phyloP scores from a whole-genome alignment of 2,329 filamentous ascomycete genomes.

The Xylaria sp. region DNA sequence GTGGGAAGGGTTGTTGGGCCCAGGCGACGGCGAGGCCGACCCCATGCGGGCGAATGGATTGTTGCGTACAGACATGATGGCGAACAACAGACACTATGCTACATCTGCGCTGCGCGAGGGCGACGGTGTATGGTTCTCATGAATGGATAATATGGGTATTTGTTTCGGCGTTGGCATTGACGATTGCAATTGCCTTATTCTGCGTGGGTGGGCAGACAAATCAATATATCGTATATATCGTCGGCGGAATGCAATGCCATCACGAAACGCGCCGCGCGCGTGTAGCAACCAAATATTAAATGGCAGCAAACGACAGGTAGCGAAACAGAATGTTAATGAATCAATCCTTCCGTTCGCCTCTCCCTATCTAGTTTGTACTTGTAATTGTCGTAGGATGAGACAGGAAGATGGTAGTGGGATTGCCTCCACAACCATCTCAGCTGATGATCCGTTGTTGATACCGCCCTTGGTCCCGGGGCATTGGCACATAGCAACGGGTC shows the following conservation, averaged over 20 bases:
- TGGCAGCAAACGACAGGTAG: constrained; percentile 5
- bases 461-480: constrained; percentile 1
- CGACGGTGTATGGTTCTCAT: constrained; percentile 31
- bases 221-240: constrained; percentile 15
- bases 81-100: constrained; percentile 65
- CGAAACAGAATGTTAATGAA: not conserved
- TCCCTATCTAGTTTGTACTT: not conserved
- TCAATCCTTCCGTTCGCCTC: not conserved
- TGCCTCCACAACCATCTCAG: not conserved
- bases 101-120: constrained; percentile 29
- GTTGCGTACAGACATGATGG: constrained; percentile 77
- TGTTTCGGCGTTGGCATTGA: constrained; percentile 2
- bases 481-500: constrained; percentile 43
- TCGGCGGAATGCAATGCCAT: constrained; percentile 43
- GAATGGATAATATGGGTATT: constrained; percentile 16
- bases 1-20: constrained; percentile 43
- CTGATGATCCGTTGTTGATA: constrained; percentile 43
- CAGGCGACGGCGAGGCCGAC: constrained; percentile 76
- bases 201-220: constrained; percentile 1
- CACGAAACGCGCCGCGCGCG: constrained; percentile 38
- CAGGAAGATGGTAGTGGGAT: not conserved
- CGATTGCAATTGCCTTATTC: constrained; percentile 2
- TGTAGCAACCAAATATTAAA: constrained; percentile 12
- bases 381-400: constrained; percentile 6
- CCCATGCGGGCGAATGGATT: constrained; percentile 81